Base-by-base conservation (phyloP, 139 green algal genomes). In the Picochlorum sp. region DNA sequence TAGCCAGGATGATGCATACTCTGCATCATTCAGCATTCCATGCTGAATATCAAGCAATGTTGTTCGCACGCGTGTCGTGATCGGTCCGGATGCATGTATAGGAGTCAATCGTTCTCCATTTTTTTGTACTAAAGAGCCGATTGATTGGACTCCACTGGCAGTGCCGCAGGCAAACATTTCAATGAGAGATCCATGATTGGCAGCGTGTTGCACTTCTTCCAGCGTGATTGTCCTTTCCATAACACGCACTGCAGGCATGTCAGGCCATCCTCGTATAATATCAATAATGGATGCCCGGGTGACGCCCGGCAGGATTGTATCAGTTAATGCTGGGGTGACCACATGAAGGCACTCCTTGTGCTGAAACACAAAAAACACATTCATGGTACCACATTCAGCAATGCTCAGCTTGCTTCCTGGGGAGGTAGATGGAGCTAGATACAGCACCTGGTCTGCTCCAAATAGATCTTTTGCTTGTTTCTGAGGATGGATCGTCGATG, bases 91-190 rank as follows among this genome's bases (percentile, higher is more conserved):
- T 59, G 23, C 14, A 63, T 50, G 16, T 9, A 26, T 54, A 26
- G 47, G 47, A 16, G 13, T 45, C 16, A 65, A 65, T 45, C 57
- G 57, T 18, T 66, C 49, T 5, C 50, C 77, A 59, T 45, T 74
- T 24, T n/a, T 49, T 13, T 61, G 60, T 3, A 85, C 58, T 1
- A 90, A 51, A 13, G 30, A 44, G 13, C 54, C 56, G 15, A 95
- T 57, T 9, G 87, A 83, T 69, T 93, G 83, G 16, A 95, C 73
- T 8, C 95, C 76, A 63, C 74, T 81, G 6, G 87, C 87, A 31
- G 87, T 95, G 28, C 87, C 87, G 3, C 63, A 85, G 13, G 85
- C 87, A 74, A 95, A 95, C 3, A 83, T 63, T 70, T 95, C 87
- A 26, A 82, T 59, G 62, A 95, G 68, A 1, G 74, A 67, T 13